Base-by-base conservation (phyloP, 192 early-diverging fungal species). In the Phlyctochytrium arcticum region DNA sequence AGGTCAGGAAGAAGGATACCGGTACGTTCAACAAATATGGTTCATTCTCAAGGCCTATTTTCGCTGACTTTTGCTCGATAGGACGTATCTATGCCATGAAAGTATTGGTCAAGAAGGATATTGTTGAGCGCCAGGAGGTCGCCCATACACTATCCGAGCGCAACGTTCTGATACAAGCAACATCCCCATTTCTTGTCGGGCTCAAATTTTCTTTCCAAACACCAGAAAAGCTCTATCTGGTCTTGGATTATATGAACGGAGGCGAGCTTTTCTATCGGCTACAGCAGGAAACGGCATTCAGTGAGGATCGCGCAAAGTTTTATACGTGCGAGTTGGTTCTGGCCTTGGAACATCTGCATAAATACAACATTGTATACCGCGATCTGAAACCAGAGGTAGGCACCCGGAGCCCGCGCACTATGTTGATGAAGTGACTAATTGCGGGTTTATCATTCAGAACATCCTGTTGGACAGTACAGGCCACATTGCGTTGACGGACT, bases 121-220 rank as follows among this genome's bases (percentile, higher is more conserved):
- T 92, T 46, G 82, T 92, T 30, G 81, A 85, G 60, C 82, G 86
- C 44, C 84, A 89, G 55, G 87, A 90, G 65, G 73, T 92, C 24
- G 79, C 74, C 46, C 89, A 91, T 61, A 91, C 90, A 6, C 68
- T 92, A 2, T 79, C 87, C 0, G 90, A 92, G 67, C 81, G 88
- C 30, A 90, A 89, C 70, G 88, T 91, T 26, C 72, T 90, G 6
- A 83, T 90, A 36, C 79, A 81, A 36, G 83, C 84, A 0, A 66
- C 75, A 23, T 84, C 93, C 58, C 94, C 95, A 24, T 98, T 98
- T 69, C 91, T 96, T 37, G 94, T 96, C 23, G 88, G 89, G 23
- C 79, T 98, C 50, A 93, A 94, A 71, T 94, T 92, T 72, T 88
- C 92, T 5, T 96, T 98, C 81, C 90, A 92, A 66, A 90, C 87